Percentiles rank a stretch among this genome's conserved stretches.
Evolutionary conservation across 768 basidiomycete genomes (phyloP).

Genomic region (Tricholoma sp.): DNA sequence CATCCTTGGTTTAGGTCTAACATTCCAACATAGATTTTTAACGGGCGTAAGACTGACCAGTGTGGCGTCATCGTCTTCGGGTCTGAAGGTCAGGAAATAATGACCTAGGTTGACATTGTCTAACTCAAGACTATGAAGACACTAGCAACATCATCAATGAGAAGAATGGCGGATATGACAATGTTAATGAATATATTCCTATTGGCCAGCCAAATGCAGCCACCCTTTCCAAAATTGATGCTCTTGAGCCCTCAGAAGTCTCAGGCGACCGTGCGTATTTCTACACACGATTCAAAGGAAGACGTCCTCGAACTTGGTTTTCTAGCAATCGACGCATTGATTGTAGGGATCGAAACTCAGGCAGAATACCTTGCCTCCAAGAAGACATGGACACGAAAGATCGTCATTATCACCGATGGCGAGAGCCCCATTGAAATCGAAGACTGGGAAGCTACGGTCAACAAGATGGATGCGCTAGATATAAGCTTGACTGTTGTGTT

Average conservation of each 20-base stretch:
- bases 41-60: conserved; percentile 89
- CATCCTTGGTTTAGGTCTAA: not conserved
- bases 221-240: conserved; percentile 63
- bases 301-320: conserved; percentile 1
- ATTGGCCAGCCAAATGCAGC: conserved; percentile 60
- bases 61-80: conserved; percentile 89
- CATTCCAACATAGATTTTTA: conserved; percentile 61
- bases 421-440: conserved; percentile 68
- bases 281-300: not conserved
- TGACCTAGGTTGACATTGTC: not conserved
- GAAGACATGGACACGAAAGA: conserved; percentile 80
- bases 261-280: conserved; percentile 60
- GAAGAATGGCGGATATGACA: conserved; percentile 65
- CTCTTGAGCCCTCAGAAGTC: conserved; percentile 48
- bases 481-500: conserved; percentile 72
- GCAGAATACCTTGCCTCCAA: conserved; percentile 60
- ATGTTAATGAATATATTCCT: conserved; percentile 65
- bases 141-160: conserved; percentile 63
- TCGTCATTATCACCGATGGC: conserved; percentile 84
- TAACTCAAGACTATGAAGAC: conserved; percentile 29
- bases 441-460: conserved; percentile 66
- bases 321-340: conserved; percentile 79
- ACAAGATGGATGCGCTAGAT: conserved; percentile 56
- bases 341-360: conserved; percentile 84
- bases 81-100: conserved; percentile 53